Evolutionary conservation across 108 stramenopile species (phyloP), one percentile per base, ranked within the genome.

Genomic region (Asterionellopsis glacialis): DNA sequence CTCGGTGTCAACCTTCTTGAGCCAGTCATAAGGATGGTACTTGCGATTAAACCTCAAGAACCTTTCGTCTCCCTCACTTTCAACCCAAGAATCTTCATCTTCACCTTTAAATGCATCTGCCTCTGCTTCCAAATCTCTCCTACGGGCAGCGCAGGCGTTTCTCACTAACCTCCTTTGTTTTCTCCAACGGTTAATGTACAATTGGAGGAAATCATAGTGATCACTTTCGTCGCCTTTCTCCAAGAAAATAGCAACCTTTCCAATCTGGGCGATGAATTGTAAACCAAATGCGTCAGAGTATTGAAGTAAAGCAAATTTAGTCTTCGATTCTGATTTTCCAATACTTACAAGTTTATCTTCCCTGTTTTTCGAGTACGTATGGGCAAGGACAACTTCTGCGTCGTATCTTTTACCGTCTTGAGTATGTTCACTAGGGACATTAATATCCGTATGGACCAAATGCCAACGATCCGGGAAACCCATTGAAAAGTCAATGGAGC

Each of bases 381-480:
- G 73, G 14, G 64, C 52, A 41, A 80, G 56, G 41, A 59, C 54
- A 12, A 80, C 52, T 55, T 81, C 80, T 1, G 72, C 80, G 52
- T 68, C 80, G 57, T 81, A 81, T 21, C 64, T 63, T 18, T 61
- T 64, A 13, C 80, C 80, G 21, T 81, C 72, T 60, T 76, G 75
- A 1, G 59, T 69, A 49, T 81, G 80, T 25, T 81, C 70, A 18
- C 61, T 63, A 0, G 80, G 75, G 9, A 67, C 67, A 12, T 74
- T 65, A 24, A 81, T 70, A 50, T 76, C 75, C 51, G 71, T 81
- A 25, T 64, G 63, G 14, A 58, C 51, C 33, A 80, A 40, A 54
- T 66, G 69, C 79, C 79, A 80, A 67, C 72, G 69, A 50, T 80
- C 53, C 13, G 69, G 62, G 42, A 80, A 80, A 15, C 79, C 79